A percentile compares a stretch with the other conserved stretches of the same genome.
Conservation (phyloP, 164 flowering plant genomes). For the Magnolia officinalis region DNA sequence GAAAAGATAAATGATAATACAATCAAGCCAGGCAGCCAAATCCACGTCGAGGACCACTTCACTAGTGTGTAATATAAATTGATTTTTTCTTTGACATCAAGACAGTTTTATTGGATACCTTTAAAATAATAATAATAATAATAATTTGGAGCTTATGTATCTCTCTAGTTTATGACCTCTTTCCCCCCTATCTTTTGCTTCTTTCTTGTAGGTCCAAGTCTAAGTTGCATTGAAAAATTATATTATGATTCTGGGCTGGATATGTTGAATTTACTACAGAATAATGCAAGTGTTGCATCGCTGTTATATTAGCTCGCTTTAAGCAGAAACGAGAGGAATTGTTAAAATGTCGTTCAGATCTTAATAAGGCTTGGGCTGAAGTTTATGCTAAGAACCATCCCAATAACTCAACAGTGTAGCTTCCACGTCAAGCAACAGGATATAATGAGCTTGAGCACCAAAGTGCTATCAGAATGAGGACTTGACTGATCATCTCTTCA, state of each 20-base stretch:
- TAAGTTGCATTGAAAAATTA: constrained; percentile 88
- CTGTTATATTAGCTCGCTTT: constrained; percentile 75
- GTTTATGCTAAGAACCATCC: constrained; percentile 83
- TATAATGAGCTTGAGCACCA: constrained; percentile 83
- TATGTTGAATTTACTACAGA: constrained; percentile 80
- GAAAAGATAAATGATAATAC: constrained; percentile 56
- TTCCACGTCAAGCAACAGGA: constrained; percentile 99
- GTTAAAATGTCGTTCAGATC: constrained; percentile 82
- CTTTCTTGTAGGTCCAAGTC: constrained; percentile 53
- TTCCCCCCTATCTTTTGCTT: not conserved
- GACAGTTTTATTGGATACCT: not conserved
- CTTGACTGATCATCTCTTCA: too few species aligned
- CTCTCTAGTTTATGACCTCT: constrained; percentile 4
- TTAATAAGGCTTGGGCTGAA: constrained; percentile 94
- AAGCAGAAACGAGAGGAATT: constrained; percentile 98
- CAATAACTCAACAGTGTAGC: constrained; percentile 96
- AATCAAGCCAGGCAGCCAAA: constrained; percentile 46
- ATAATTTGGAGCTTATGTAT: not conserved
- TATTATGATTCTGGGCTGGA: constrained; percentile 97
- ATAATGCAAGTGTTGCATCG: constrained; percentile 73
- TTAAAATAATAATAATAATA: too few species aligned
- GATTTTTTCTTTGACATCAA: not conserved
- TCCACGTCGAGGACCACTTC: constrained; percentile 65
- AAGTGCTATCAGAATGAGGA: constrained; percentile 26
- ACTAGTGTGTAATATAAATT: constrained; percentile 43